Percentiles rank a stretch among this genome's conserved stretches.
Evolutionary conservation across 108 stramenopile species (phyloP).

Genomic region (Schizochytrium sp.): DNA sequence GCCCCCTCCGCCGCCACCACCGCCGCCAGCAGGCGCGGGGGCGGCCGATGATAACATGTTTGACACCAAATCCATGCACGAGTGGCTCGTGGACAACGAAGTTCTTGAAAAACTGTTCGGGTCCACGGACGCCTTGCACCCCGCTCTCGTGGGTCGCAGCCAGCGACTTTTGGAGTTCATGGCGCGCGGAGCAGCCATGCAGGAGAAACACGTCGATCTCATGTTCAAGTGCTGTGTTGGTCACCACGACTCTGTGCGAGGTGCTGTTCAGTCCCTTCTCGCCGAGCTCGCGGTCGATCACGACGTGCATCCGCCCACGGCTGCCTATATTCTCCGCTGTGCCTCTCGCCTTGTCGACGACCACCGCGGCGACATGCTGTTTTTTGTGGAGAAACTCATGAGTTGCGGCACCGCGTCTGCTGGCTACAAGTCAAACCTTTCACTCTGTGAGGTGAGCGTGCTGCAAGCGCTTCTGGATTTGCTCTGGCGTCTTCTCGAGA

Average conservation of each 20-base stretch:
- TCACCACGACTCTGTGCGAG: constrained; percentile 5
- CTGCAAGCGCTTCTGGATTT: not conserved
- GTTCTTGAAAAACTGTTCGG: constrained; percentile 7
- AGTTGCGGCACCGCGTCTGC: not conserved
- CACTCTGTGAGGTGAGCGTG: not conserved
- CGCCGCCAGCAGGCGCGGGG: not conserved
- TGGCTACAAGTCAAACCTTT: not conserved
- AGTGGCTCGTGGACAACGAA: not conserved
- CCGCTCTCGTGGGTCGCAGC: not conserved
- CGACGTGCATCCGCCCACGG: not conserved
- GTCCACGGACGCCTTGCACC: not conserved
- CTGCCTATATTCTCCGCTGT: constrained; percentile 3
- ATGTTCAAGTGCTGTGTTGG: constrained; percentile 15
- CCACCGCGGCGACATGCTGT: constrained; percentile 4
- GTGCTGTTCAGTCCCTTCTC: not conserved
- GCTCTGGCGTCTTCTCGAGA: not conserved
- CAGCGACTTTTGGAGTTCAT: not conserved
- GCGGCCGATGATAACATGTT: not conserved
- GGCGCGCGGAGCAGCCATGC: not conserved
- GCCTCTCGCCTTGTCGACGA: not conserved
- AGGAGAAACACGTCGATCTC: not conserved
- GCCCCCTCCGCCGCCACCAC: not conserved
- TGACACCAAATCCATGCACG: not conserved
- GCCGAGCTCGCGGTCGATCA: constrained; percentile 5
- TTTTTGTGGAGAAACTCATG: constrained; percentile 8